phyloP scores from a whole-genome alignment of 257 asterid species.

The Przewalskia tangutica region DNA sequence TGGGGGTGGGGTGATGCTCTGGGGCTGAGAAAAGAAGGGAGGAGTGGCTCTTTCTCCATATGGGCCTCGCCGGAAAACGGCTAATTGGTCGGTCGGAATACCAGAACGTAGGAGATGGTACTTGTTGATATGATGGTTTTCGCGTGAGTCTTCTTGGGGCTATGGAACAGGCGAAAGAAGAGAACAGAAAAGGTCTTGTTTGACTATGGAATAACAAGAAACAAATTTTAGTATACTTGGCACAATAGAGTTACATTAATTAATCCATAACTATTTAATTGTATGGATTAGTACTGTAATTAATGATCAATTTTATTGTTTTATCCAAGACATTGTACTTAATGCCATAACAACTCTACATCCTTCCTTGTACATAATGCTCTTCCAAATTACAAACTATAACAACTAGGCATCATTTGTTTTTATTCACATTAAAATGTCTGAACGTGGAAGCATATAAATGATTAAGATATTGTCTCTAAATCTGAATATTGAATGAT shows the following conservation, averaged over 20 bases:
- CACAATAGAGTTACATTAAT: neutral
- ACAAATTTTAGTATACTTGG: neutral
- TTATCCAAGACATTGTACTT: neutral
- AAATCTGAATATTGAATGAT: no score
- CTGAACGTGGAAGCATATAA: no score
- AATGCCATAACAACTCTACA: no score
- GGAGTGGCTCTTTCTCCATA: conserved; percentile 78
- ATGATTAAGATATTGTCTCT: no score
- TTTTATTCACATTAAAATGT: no score
- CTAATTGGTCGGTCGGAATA: conserved; percentile 4
- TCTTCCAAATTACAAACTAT: no score
- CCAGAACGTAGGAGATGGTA: conserved; percentile 1
- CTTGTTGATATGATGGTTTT: neutral
- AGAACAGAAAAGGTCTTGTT: neutral
- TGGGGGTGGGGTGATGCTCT: conserved; percentile 21
- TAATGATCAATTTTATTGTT: neutral
- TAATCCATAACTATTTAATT: neutral
- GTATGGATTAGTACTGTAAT: neutral
- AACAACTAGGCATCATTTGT: no score
- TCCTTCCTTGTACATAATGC: no score
- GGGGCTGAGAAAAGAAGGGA: conserved; percentile 29
- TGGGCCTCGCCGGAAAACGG: conserved; percentile 8
- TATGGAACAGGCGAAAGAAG: neutral
- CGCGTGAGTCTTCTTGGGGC: neutral
- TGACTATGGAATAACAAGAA: neutral